Conservation (phyloP, 2,329 filamentous ascomycete genomes). For the Colletotrichum graminicola region DNA sequence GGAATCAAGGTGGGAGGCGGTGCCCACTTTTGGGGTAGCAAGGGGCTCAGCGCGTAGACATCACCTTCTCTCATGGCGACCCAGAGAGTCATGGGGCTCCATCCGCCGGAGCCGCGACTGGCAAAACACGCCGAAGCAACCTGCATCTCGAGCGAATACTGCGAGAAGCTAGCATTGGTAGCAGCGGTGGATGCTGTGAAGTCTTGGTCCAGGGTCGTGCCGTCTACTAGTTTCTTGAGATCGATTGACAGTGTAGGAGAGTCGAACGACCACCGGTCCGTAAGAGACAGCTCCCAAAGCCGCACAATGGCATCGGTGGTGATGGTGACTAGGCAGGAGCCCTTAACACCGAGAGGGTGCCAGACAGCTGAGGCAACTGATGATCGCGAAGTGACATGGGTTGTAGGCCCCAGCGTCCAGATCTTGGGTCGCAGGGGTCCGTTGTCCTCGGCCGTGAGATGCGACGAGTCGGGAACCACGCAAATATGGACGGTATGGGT, state of each 20-base stretch:
- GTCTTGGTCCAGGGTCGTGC: constrained; percentile 83
- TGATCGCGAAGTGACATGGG: constrained; percentile 88
- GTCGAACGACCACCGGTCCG: constrained; percentile 89
- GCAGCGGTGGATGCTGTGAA: constrained; percentile 81
- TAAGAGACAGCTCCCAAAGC: constrained; percentile 89
- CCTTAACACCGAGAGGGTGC: constrained; percentile 90
- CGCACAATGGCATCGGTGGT: constrained; percentile 90
- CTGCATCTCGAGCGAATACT: constrained; percentile 93
- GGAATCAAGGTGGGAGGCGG: constrained; percentile 82
- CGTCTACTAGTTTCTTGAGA: constrained; percentile 88
- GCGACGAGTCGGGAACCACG: constrained; percentile 83
- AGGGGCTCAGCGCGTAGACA: constrained; percentile 91
- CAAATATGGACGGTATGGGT: constrained; percentile 90
- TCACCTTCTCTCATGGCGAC: constrained; percentile 95
- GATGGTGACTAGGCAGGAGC: constrained; percentile 86
- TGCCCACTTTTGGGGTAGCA: constrained; percentile 89
- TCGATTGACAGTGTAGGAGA: constrained; percentile 86
- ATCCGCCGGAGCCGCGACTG: constrained; percentile 77
- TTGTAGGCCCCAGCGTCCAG: constrained; percentile 92
- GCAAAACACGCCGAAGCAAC: constrained; percentile 89
- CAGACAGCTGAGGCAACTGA: constrained; percentile 86
- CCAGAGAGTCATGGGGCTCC: constrained; percentile 97
- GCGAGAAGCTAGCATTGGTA: constrained; percentile 85
- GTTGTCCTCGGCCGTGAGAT: constrained; percentile 77
- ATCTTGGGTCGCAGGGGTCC: constrained; percentile 83